These are phyloP conservation scores for Plectosphaerella plurivora DNA, from an alignment of 2,329 filamentous ascomycete species.

Conservation along the genomic window DNA sequence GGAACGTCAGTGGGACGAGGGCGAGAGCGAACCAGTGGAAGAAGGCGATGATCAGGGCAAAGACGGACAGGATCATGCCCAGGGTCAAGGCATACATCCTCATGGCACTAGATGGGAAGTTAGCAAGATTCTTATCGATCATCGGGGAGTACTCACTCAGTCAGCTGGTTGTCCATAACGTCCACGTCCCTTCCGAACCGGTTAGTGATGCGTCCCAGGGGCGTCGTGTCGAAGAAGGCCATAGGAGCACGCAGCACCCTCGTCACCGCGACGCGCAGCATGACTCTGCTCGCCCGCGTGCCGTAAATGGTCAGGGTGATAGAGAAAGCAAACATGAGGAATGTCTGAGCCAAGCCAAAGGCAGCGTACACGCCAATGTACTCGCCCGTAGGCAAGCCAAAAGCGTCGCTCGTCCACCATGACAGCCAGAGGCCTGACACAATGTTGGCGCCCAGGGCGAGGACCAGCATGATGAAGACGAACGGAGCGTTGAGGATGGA, in stretches of 20 bases:
- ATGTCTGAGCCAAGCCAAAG: slow-evolving; percentile 65
- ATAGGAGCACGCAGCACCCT: slow-evolving; percentile 69
- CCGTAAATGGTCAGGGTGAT: slow-evolving; percentile 73
- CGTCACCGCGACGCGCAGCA: slow-evolving; percentile 76
- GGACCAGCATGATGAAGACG: slow-evolving; percentile 56
- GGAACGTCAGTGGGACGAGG: slow-evolving; percentile 59
- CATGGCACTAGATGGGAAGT: slow-evolving; percentile 47
- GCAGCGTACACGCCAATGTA: slow-evolving; percentile 73
- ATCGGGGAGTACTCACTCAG: slow-evolving; percentile 43
- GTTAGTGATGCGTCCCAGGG: slow-evolving; percentile 91
- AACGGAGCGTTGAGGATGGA: slow-evolving; percentile 65
- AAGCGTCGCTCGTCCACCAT: slow-evolving; percentile 85
- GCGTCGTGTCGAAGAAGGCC: slow-evolving; percentile 97
- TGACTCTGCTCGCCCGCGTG: slow-evolving; percentile 74
- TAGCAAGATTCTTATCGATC: not conserved
- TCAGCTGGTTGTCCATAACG: slow-evolving; percentile 90
- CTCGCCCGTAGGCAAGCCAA: slow-evolving; percentile 56
- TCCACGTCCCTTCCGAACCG: slow-evolving; percentile 94
- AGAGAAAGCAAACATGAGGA: slow-evolving; percentile 78
- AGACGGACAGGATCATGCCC: slow-evolving; percentile 76
- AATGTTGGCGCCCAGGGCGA: slow-evolving; percentile 82
- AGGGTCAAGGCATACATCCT: slow-evolving; percentile 89
- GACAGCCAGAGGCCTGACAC: slow-evolving; percentile 87
- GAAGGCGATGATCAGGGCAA: slow-evolving; percentile 88
- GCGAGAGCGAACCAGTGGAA: slow-evolving; percentile 80